These are phyloP conservation scores for Terana coerulea DNA, from an alignment of 768 basidiomycete genomes.

Conservation along the genomic window DNA sequence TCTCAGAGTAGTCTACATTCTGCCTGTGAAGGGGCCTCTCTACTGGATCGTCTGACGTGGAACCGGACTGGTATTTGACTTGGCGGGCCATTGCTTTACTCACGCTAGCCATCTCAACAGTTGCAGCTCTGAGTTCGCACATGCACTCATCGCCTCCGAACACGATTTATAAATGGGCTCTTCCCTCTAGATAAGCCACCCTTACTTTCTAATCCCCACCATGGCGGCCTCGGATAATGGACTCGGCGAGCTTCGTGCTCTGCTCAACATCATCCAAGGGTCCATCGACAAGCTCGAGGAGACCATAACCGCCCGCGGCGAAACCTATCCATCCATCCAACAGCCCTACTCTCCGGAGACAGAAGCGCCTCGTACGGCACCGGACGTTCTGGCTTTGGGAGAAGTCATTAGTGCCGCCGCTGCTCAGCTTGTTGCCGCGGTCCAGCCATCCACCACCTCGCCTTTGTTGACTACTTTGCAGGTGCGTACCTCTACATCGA, in stretches of 20 bases:
- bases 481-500: constrained; percentile 3
- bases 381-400: constrained; percentile 27
- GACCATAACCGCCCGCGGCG: constrained; percentile 15
- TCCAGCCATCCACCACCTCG: constrained; percentile 25
- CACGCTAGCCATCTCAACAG: too few relatives aligned
- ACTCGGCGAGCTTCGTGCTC: constrained; percentile 7
- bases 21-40: too few relatives aligned
- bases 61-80: too few relatives aligned
- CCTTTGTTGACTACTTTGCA: constrained; percentile 11
- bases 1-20: too few relatives aligned
- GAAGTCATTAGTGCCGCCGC: constrained; percentile 31
- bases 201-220: neutral
- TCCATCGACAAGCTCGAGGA: constrained; percentile 23
- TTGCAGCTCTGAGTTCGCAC: too few relatives aligned
- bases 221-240: neutral
- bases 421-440: constrained; percentile 28
- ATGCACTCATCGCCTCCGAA: too few relatives aligned
- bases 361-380: constrained; percentile 27
- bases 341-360: constrained; percentile 23
- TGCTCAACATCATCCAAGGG: neutral
- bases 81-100: too few relatives aligned
- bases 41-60: too few relatives aligned
- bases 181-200: too few relatives aligned
- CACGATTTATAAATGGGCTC: too few relatives aligned
- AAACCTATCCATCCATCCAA: constrained; percentile 26